Conservation (phyloP, 345 rosid genomes). For the Orychophragmus violaceus region DNA sequence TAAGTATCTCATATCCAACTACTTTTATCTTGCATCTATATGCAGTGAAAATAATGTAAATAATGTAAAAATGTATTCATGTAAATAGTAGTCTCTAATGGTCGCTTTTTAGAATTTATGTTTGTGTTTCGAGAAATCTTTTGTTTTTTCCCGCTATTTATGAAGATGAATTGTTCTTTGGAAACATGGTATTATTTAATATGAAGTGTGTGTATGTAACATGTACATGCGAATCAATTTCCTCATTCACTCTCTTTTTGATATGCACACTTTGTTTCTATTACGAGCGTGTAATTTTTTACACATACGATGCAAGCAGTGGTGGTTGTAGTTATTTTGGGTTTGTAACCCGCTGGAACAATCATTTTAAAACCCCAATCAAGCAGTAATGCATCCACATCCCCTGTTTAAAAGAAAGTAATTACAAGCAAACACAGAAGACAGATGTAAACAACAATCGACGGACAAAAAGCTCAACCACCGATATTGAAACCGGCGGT, state of each 20-base stretch:
- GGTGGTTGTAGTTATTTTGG: neutral
- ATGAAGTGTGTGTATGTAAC: neutral
- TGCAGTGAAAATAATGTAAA: neutral
- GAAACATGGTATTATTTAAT: no score
- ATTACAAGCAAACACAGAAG: neutral
- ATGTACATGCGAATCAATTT: neutral
- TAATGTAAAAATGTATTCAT: neutral
- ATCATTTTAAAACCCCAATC: neutral
- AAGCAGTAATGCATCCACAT: slow-evolving; percentile 2
- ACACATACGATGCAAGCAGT: neutral
- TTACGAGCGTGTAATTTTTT: neutral
- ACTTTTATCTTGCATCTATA: neutral
- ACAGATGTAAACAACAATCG: neutral
- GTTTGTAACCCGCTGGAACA: neutral
- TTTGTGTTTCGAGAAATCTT: neutral
- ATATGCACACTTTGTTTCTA: neutral
- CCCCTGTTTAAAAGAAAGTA: neutral
- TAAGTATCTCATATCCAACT: neutral
- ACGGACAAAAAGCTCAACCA: no score
- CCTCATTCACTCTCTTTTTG: neutral
- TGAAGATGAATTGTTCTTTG: neutral
- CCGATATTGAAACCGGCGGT: no score
- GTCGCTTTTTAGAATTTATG: neutral
- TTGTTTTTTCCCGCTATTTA: neutral
- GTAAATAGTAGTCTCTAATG: neutral